Percentiles rank a stretch among this genome's conserved stretches.
phyloP scores from a whole-genome alignment of 495 filamentous ascomycete genomes.

The Aspergillus hancockii region DNA sequence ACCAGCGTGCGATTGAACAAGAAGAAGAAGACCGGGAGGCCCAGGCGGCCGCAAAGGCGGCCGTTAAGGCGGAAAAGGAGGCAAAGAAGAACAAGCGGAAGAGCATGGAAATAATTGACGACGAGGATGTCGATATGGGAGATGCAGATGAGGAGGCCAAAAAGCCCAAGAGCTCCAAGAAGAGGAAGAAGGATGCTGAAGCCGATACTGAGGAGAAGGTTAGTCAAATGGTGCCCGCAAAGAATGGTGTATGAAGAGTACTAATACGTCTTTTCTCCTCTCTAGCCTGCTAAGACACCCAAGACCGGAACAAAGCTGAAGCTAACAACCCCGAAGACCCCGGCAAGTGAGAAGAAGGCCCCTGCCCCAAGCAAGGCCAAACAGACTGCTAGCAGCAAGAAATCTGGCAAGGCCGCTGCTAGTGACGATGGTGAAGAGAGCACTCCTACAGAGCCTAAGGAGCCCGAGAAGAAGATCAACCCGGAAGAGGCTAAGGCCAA shows the following conservation, averaged over 20 bases:
- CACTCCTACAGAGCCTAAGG: constrained; percentile 42
- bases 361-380: constrained; percentile 63
- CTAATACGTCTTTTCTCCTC: constrained; percentile 17
- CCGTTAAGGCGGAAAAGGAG: constrained; percentile 60
- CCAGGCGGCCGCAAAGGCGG: constrained; percentile 59
- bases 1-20: constrained; percentile 58
- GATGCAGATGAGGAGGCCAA: constrained; percentile 59
- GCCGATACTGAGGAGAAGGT: constrained; percentile 53
- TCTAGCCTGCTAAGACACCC: constrained; percentile 57
- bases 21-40: constrained; percentile 62
- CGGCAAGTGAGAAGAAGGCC: constrained; percentile 52
- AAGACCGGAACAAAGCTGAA: constrained; percentile 59
- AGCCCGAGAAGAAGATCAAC: constrained; percentile 54
- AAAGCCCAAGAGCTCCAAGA: constrained; percentile 60
- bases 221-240: not conserved
- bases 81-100: constrained; percentile 65
- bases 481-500: constrained; percentile 64
- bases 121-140: constrained; percentile 76
- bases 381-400: constrained; percentile 42
- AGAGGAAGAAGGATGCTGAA: constrained; percentile 68
- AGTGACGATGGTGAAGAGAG: constrained; percentile 48
- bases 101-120: constrained; percentile 52
- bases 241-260: not conserved
- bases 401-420: constrained; percentile 39
- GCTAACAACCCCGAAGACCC: constrained; percentile 53